Evolutionary conservation across 352 stramenopile species (phyloP), one percentile per base, ranked within the genome.

Genomic region (Phytophthora agathidicida): DNA sequence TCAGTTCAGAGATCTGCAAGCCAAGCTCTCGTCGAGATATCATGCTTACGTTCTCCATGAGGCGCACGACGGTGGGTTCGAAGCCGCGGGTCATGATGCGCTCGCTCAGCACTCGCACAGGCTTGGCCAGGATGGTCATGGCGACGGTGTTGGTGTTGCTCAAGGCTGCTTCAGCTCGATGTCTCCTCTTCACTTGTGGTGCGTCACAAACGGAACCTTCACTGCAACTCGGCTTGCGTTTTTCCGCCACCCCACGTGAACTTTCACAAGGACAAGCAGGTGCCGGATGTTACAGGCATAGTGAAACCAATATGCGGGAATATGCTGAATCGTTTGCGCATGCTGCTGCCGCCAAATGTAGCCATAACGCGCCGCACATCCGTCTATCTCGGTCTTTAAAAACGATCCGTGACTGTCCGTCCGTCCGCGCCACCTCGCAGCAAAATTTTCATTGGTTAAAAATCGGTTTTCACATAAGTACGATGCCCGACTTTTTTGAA

Each of bases 51-150:
- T 89, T 87, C 54, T 93, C 83, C 83, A 93, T 93, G 17, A 93
- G 75, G 22, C 84, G 82, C 31, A 71, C 65, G 45, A 94, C 84
- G 22, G 84, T 92, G 23, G 84, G 82, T 58, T 94, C 84, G 56
- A 94, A 94, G 68, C 84, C 84, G 38, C 83, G 82, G 50, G 61
- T 83, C 84, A 92, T 94, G 61, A 94, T 79, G 58, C 84, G 82
- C 67, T 94, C 84, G 59, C 82, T 94, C 47, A 94, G 75, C 65
- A 92, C 82, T 41, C 84, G 82, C 43, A 94, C 83, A 20, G 82
- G 82, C 58, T 83, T 83, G 41, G 53, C 75, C 20, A 71, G 35
- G 68, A 82, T 74, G 10, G 16, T 59, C n/a, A n/a, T 16, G 39
- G 3, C n/a, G 36, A 44, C 30, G 41, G 5, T 42, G 16, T 32